Evolutionary conservation across 129 eudicot species (phyloP).

Genomic region (Flaveria linearis): DNA sequence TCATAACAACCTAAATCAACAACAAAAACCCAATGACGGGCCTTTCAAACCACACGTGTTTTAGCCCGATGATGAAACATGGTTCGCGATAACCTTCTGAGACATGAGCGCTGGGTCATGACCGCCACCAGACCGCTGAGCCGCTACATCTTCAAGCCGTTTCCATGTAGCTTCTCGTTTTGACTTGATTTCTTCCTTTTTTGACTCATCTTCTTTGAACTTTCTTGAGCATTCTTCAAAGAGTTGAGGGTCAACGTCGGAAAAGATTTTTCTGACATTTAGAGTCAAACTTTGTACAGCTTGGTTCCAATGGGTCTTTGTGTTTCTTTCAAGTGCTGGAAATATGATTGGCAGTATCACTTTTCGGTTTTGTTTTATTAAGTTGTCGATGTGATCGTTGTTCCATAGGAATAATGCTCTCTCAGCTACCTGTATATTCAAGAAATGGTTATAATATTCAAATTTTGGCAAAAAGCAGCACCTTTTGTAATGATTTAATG

Average conservation of each 20-base stretch:
- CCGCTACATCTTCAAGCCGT: conserved; percentile 66
- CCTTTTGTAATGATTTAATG: neutral
- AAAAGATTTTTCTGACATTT: conserved; percentile 63
- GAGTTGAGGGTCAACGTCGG: conserved; percentile 63
- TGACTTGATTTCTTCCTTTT: conserved; percentile 46
- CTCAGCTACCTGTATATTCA: conserved; percentile 62
- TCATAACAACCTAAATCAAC: conserved; percentile 4
- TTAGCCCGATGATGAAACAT: conserved; percentile 38
- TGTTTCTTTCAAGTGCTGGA: conserved; percentile 64
- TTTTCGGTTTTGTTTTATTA: conserved; percentile 68
- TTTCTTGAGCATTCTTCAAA: conserved; percentile 63
- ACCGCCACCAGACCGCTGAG: conserved; percentile 39
- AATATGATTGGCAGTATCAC: conserved; percentile 67
- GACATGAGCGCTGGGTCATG: conserved; percentile 48
- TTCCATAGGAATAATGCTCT: conserved; percentile 80
- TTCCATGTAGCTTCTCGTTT: conserved; percentile 68
- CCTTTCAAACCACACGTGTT: neutral
- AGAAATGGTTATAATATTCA: neutral
- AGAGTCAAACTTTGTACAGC: conserved; percentile 67
- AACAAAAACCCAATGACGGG: conserved; percentile 26
- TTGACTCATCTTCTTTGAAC: conserved; percentile 63
- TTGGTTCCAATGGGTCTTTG: conserved; percentile 67
- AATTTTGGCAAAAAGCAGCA: neutral
- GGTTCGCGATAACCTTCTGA: conserved; percentile 28
- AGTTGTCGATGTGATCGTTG: conserved; percentile 70